Conservation (phyloP, 83 land plant genomes). For the Picea abies region DNA sequence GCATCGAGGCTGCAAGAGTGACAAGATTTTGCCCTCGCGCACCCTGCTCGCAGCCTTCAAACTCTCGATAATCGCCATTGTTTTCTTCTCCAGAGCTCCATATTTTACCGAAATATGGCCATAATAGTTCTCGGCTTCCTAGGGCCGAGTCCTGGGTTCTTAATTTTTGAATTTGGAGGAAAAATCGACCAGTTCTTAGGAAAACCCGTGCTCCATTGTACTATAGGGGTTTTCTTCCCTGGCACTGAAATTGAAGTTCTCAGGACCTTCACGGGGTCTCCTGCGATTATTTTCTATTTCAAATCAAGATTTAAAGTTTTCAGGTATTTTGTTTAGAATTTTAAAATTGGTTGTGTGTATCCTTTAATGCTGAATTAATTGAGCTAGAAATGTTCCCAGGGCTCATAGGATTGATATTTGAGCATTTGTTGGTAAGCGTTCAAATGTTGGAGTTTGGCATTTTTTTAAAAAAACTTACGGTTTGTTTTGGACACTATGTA, state of each 20-base stretch:
- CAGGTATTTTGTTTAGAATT: not conserved
- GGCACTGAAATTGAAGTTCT: not conserved
- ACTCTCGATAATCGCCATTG: not conserved
- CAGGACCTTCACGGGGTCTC: not conserved
- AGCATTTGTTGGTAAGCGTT: not conserved
- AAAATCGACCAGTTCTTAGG: not conserved
- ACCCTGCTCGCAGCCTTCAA: not conserved
- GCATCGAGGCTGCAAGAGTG: slow-evolving; percentile 16
- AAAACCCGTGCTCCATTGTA: not conserved
- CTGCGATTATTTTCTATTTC: not conserved
- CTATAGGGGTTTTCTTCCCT: not conserved
- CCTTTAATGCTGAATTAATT: not conserved
- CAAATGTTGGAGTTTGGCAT: not conserved
- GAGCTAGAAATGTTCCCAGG: not conserved
- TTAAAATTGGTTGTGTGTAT: too few relatives aligned
- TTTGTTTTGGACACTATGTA: too few relatives aligned
- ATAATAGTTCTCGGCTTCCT: not conserved
- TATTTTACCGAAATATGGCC: too few relatives aligned
- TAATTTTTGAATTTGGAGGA: not conserved
- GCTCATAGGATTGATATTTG: not conserved
- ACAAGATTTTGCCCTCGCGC: not conserved
- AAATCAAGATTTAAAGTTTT: not conserved
- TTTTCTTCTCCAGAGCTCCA: not conserved
- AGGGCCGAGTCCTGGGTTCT: not conserved
- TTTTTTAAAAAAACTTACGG: too few relatives aligned